A percentile compares a stretch with the other conserved stretches of the same genome.
Evolutionary conservation across 169 alveolate species (phyloP).

Genomic region (Eimeria tenella): DNA sequence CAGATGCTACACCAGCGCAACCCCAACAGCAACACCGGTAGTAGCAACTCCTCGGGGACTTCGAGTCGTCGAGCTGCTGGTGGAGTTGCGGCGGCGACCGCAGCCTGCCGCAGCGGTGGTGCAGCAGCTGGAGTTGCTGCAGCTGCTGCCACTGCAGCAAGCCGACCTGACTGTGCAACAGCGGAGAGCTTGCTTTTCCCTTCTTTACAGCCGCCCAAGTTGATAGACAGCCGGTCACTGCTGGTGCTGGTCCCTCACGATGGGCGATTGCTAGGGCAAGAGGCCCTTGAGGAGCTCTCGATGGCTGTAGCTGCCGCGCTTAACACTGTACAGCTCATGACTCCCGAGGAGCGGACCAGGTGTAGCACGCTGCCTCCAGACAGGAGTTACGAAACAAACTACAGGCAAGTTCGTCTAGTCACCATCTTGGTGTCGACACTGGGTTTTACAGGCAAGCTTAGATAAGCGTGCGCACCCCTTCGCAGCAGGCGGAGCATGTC

Average conservation of each 20-base stretch:
- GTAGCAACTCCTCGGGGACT: neutral
- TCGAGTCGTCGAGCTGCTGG: neutral
- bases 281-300: neutral
- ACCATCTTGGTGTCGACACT: no score
- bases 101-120: neutral
- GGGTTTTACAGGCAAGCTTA: no score
- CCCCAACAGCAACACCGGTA: neutral
- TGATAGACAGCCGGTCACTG: neutral
- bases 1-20: conserved; percentile 13
- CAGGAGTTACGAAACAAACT: neutral
- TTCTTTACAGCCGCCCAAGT: neutral
- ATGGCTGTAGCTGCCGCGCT: neutral
- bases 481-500: no score
- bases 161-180: neutral
- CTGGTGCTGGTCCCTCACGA: neutral
- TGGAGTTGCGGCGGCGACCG: neutral
- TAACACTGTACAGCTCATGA: neutral
- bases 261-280: neutral
- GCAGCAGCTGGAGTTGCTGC: neutral
- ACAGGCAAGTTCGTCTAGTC: neutral
- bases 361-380: neutral
- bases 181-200: neutral
- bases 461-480: no score
- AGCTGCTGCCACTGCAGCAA: neutral
- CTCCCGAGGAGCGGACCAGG: conserved; percentile 2